Conservation (phyloP, 2,329 filamentous ascomycete genomes). For the Neonectria hederae region DNA sequence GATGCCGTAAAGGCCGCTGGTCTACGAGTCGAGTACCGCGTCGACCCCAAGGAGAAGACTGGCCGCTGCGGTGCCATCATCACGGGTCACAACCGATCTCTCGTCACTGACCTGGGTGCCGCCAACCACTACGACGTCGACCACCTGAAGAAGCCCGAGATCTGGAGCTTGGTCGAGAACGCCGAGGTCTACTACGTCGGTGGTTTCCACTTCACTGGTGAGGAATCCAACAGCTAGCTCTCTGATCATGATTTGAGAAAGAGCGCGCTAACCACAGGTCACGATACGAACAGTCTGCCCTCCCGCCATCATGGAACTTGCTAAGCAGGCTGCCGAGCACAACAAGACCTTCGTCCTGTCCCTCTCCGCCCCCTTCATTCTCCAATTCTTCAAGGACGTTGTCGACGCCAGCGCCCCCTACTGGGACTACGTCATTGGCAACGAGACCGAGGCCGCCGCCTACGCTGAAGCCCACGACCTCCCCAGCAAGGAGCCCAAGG, state of each 20-base stretch:
- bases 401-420: conserved; percentile 87
- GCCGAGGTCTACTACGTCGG: conserved; percentile 93
- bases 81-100: conserved; percentile 92
- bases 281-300: conserved; percentile 77
- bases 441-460: conserved; percentile 91
- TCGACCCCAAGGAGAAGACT: conserved; percentile 84
- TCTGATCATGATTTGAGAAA: background rate
- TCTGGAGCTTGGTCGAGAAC: conserved; percentile 91
- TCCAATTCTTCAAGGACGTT: conserved; percentile 97
- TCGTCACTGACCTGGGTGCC: conserved; percentile 94
- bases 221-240: conserved; percentile 17
- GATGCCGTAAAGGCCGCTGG: conserved; percentile 89
- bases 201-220: conserved; percentile 90
- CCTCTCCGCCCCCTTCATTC: conserved; percentile 94
- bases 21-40: conserved; percentile 92
- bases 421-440: conserved; percentile 96
- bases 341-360: conserved; percentile 95
- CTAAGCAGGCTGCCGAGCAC: conserved; percentile 85
- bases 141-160: conserved; percentile 88
- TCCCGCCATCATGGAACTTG: conserved; percentile 87
- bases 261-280: conserved; percentile 16
- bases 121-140: conserved; percentile 97
- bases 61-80: conserved; percentile 97
- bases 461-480: conserved; percentile 86
- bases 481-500: conserved; percentile 78